Evolutionary conservation across 257 asterid species (phyloP), one percentile per base, ranked within the genome.

Genomic region (Leptodermis oblonga): DNA sequence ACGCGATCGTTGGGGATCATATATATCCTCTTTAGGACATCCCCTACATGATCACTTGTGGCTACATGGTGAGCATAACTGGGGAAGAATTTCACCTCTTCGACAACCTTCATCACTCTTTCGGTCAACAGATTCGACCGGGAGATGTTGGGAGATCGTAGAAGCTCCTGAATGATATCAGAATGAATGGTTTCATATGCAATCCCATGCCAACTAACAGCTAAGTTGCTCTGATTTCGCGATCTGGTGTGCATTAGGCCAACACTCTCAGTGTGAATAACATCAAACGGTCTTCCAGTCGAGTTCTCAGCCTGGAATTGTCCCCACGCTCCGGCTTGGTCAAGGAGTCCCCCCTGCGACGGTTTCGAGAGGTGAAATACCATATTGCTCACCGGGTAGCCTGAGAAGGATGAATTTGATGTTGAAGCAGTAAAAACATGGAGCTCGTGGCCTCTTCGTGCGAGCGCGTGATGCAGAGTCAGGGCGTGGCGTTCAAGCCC

Each of bases 151-250:
- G 86, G 71, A 37, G 74, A 65, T 46, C 88, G 74, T 15, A 79
- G 60, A 69, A 82, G 79, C 73, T 87, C 88, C 64, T 88, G 95
- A 61, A 90, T 87, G 52, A 90, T 86, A 63, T 87, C 95, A 0
- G 97, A 87, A 69, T 88, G 96, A 70, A 88, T 84, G 5, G 89
- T 70, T 76, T 90, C 97, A 4, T 86, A 90, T 0, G 87, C 93
- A 7, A 90, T 87, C 26, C 97, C 97, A 26, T 90, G 95, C 97
- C 97, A 90, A 42, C 87, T 86, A 34, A 83, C 97, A 0, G 88
- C 97, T 26, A 88, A n/a, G 69, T 85, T 86, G 53, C 75, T 69
- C 33, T 84, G 72, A 37, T 79, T 73, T 55, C 88, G 49, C 1
- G 93, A 77, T 72, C 90, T 76, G 12, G 92, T 88, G 69, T 90